Conservation (phyloP, 2,329 filamentous ascomycete genomes). For the Botrytis pseudocinerea region DNA sequence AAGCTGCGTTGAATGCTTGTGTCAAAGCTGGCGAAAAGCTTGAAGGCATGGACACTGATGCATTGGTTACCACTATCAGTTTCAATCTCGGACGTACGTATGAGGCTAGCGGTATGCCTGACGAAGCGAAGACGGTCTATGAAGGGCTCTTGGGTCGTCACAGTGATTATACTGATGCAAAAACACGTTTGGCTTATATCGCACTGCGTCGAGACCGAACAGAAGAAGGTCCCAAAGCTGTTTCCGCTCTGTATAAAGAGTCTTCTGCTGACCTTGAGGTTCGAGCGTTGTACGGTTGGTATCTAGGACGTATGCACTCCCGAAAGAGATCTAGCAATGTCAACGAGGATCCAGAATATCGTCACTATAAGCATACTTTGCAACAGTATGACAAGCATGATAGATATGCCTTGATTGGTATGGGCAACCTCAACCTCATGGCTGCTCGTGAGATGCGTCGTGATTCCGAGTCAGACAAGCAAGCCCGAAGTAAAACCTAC, state of each 20-base stretch:
- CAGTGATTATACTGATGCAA: constrained; percentile 88
- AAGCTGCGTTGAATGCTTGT: constrained; percentile 86
- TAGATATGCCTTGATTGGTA: constrained; percentile 90
- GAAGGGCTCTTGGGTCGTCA: constrained; percentile 83
- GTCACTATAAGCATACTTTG: constrained; percentile 94
- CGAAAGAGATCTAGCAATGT: constrained; percentile 81
- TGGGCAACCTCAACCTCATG: constrained; percentile 86
- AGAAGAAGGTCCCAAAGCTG: constrained; percentile 82
- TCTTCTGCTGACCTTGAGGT: constrained; percentile 88
- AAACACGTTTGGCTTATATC: constrained; percentile 86
- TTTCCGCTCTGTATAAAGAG: constrained; percentile 81
- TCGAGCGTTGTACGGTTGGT: constrained; percentile 92
- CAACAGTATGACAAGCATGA: constrained; percentile 97
- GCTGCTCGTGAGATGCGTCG: constrained; percentile 93
- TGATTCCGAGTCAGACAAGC: constrained; percentile 84
- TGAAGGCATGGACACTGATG: constrained; percentile 78
- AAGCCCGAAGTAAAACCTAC: constrained; percentile 85
- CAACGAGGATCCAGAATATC: constrained; percentile 85
- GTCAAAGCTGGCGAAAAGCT: constrained; percentile 77
- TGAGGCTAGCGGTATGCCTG: constrained; percentile 76
- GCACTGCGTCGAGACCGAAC: constrained; percentile 76
- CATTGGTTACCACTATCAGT: constrained; percentile 90
- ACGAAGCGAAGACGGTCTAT: constrained; percentile 86
- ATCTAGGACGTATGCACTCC: constrained; percentile 75
- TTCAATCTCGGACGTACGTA: constrained; percentile 95